These are phyloP conservation scores for Colletotrichum filicis DNA, from an alignment of 2,329 filamentous ascomycete species.

Conservation along the genomic window DNA sequence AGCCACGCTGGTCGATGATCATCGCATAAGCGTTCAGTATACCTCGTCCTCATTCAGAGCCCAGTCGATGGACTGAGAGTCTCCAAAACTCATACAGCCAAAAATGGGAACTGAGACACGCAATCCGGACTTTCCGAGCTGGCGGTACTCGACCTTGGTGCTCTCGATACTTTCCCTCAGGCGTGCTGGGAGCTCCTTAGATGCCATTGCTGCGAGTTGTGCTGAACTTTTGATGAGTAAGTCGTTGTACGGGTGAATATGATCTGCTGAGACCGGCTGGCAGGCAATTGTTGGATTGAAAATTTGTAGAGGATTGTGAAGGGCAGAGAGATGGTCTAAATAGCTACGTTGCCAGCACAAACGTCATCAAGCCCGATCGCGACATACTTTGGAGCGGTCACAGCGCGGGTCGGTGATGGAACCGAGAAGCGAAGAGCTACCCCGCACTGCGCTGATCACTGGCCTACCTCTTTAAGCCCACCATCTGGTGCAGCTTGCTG, in stretches of 20 bases:
- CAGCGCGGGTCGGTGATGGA: slow-evolving; percentile 12
- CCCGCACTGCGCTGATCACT: slow-evolving; percentile 22
- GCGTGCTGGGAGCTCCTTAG: slow-evolving; percentile 19
- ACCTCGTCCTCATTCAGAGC: slow-evolving; percentile 65
- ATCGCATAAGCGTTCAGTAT: background rate
- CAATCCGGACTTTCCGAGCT: slow-evolving; percentile 70
- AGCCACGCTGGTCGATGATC: background rate
- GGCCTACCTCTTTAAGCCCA: background rate
- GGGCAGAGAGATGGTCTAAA: background rate
- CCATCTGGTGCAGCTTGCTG: background rate
- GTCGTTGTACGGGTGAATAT: background rate
- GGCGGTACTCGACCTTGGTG: slow-evolving; percentile 59
- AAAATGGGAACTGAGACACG: slow-evolving; percentile 72
- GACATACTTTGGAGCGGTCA: slow-evolving; percentile 23
- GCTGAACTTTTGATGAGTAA: background rate
- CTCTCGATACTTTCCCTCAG: slow-evolving; percentile 43
- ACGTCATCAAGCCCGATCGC: slow-evolving; percentile 28
- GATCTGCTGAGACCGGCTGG: background rate
- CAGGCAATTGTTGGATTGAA: too few relatives aligned
- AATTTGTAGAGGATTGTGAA: too few relatives aligned
- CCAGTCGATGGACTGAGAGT: slow-evolving; percentile 62
- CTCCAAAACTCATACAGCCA: slow-evolving; percentile 72
- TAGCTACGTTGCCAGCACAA: background rate
- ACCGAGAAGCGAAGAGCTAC: slow-evolving; percentile 13
- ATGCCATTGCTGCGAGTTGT: slow-evolving; percentile 16